phyloP scores from a whole-genome alignment of 2,329 filamentous ascomycete species.

The Boeremia lycopersici region DNA sequence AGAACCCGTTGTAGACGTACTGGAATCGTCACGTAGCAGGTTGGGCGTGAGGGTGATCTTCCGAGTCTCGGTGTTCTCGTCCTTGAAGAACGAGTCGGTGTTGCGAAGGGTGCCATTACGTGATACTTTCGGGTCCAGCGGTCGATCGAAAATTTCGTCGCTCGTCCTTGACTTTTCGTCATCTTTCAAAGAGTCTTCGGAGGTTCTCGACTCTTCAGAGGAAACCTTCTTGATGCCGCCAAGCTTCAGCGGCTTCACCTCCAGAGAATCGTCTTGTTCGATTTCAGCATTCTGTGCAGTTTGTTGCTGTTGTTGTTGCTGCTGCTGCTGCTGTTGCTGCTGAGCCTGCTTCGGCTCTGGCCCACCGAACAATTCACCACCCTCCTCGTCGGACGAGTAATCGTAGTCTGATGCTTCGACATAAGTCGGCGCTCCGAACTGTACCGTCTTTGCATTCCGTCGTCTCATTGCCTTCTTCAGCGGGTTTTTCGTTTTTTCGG shows the following conservation, averaged over 20 bases:
- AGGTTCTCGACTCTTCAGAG: constrained; percentile 33
- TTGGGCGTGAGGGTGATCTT: constrained; percentile 98
- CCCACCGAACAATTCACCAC: constrained; percentile 47
- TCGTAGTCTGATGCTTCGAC: constrained; percentile 87
- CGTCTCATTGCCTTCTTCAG: constrained; percentile 83
- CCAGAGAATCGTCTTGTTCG: constrained; percentile 46
- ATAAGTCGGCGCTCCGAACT: constrained; percentile 84
- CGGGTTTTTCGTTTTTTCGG: constrained; percentile 81
- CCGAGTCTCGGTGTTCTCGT: constrained; percentile 91
- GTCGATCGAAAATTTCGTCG: constrained; percentile 68
- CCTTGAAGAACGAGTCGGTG: constrained; percentile 96
- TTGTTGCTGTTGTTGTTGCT: constrained; percentile 31
- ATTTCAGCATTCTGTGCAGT: constrained; percentile 46
- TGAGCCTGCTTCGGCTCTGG: constrained; percentile 40
- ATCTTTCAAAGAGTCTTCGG: constrained; percentile 50
- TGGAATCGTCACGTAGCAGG: constrained; percentile 79
- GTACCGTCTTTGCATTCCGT: constrained; percentile 83
- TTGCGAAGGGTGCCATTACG: constrained; percentile 87
- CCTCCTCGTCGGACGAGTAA: constrained; percentile 81
- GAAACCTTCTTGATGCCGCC: constrained; percentile 40
- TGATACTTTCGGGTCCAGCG: constrained; percentile 57
- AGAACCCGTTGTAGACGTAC: constrained; percentile 43
- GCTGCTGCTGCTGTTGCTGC: constrained; percentile 32
- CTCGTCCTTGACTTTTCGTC: constrained; percentile 60
- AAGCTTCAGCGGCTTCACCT: constrained; percentile 48